Conservation (phyloP, 495 filamentous ascomycete species). For the Penicillium argentinense region DNA sequence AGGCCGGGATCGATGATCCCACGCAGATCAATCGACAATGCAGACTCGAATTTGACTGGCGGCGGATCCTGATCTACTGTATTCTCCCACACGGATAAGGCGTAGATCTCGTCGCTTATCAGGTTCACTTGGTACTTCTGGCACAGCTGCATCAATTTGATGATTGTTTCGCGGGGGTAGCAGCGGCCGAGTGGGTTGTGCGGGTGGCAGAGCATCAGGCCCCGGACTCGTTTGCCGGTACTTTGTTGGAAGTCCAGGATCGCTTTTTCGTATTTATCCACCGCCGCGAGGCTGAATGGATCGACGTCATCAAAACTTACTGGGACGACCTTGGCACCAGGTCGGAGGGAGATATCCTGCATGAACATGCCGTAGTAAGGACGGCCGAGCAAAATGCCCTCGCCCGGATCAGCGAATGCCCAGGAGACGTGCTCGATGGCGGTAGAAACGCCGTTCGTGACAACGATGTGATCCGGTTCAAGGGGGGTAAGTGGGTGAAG, state of each 20-base stretch:
- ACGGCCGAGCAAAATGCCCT: constrained; percentile 49
- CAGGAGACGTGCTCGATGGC: constrained; percentile 47
- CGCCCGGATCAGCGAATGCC: constrained; percentile 44
- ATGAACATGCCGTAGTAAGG: constrained; percentile 54
- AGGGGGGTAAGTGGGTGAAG: constrained; percentile 41
- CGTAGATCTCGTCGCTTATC: constrained; percentile 66
- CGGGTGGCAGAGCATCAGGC: constrained; percentile 58
- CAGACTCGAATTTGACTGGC: constrained; percentile 49
- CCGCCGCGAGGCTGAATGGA: constrained; percentile 42
- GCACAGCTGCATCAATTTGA: constrained; percentile 52
- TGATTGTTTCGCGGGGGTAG: constrained; percentile 50
- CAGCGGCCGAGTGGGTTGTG: constrained; percentile 62
- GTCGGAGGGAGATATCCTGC: constrained; percentile 25
- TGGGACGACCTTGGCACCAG: constrained; percentile 35
- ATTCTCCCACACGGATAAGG: constrained; percentile 51
- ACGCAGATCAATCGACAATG: constrained; percentile 46
- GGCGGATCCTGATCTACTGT: constrained; percentile 22
- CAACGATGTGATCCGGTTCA: constrained; percentile 37
- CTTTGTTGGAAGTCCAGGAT: constrained; percentile 24
- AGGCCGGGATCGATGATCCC: constrained; percentile 49
- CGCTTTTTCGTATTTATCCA: constrained; percentile 42
- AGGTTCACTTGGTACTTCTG: constrained; percentile 55
- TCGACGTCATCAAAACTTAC: constrained; percentile 46
- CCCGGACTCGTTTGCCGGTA: constrained; percentile 40
- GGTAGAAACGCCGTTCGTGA: constrained; percentile 49